Evolutionary conservation across 2,329 filamentous ascomycete genomes (phyloP).

Genomic region (Talaromyces piceae): DNA sequence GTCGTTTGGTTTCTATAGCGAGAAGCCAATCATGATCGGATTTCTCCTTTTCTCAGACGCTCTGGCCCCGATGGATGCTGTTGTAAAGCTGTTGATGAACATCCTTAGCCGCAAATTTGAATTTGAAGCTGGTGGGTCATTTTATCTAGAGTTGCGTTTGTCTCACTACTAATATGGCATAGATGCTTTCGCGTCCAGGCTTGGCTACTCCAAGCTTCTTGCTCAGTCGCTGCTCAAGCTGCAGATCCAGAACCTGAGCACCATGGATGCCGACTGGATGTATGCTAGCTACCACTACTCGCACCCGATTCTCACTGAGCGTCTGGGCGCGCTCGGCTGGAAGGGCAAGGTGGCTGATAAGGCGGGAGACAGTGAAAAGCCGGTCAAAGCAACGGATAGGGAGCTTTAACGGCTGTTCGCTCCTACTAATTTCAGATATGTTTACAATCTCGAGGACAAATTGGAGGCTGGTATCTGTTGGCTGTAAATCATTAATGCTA

Average conservation of each 20-base stretch:
- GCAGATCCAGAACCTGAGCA: constrained; percentile 95
- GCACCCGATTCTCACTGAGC: constrained; percentile 90
- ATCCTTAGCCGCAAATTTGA: constrained; percentile 89
- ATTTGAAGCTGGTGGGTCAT: constrained; percentile 71
- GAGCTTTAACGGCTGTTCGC: constrained; percentile 52
- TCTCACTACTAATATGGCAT: constrained; percentile 2
- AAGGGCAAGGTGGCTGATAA: constrained; percentile 52
- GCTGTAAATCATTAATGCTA: neutral
- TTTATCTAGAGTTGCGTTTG: neutral
- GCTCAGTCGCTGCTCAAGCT: constrained; percentile 89
- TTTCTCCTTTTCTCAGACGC: constrained; percentile 97
- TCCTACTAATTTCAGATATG: too few species aligned
- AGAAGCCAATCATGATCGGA: constrained; percentile 89
- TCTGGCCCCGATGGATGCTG: constrained; percentile 86
- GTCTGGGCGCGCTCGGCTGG: constrained; percentile 86
- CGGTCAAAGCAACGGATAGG: constrained; percentile 64
- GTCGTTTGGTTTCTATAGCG: constrained; percentile 77
- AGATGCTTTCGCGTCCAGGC: constrained; percentile 75
- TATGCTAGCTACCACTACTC: constrained; percentile 99
- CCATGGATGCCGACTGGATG: constrained; percentile 98
- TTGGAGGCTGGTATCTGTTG: neutral
- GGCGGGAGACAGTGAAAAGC: constrained; percentile 49
- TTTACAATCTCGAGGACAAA: too few species aligned
- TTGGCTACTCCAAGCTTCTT: constrained; percentile 78
- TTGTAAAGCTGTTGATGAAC: constrained; percentile 94